Evolutionary conservation across 495 filamentous ascomycete species (phyloP).

Genomic region (Jackrogersella minutella): DNA sequence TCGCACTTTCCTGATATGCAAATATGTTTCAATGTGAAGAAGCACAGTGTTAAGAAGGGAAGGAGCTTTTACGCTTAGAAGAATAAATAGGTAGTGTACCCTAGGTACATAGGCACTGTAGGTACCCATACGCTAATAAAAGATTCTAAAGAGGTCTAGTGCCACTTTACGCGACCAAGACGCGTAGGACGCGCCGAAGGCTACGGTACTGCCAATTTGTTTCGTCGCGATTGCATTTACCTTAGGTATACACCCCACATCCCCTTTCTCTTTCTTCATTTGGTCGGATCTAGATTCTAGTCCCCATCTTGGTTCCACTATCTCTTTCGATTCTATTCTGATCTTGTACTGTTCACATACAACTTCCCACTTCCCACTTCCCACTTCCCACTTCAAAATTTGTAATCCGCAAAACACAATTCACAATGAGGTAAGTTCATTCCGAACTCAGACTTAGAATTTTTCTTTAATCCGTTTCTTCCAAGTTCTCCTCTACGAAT

Average conservation of each 20-base stretch:
- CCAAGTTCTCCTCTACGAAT: conserved; percentile 80
- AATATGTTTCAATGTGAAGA: background rate
- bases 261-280: conserved; percentile 13
- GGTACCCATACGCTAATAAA: background rate
- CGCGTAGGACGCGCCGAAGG: conserved; percentile 20
- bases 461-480: conserved; percentile 36
- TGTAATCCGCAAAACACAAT: background rate
- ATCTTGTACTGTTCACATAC: background rate
- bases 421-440: conserved; percentile 51
- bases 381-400: background rate
- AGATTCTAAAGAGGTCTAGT: conserved; percentile 20
- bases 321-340: background rate
- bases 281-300: background rate
- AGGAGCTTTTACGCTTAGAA: too few species aligned
- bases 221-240: conserved; percentile 20
- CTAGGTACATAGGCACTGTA: background rate
- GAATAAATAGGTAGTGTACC: background rate
- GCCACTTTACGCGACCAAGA: conserved; percentile 54
- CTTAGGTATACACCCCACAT: conserved; percentile 26
- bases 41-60: background rate
- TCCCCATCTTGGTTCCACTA: conserved; percentile 2
- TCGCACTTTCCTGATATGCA: conserved; percentile 5
- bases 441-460: background rate
- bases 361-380: background rate
- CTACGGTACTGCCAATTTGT: conserved; percentile 22